A percentile compares a stretch with the other conserved stretches of the same genome.
These are phyloP conservation scores for Misopates orontium DNA, from an alignment of 257 asterid species.

Conservation along the genomic window DNA sequence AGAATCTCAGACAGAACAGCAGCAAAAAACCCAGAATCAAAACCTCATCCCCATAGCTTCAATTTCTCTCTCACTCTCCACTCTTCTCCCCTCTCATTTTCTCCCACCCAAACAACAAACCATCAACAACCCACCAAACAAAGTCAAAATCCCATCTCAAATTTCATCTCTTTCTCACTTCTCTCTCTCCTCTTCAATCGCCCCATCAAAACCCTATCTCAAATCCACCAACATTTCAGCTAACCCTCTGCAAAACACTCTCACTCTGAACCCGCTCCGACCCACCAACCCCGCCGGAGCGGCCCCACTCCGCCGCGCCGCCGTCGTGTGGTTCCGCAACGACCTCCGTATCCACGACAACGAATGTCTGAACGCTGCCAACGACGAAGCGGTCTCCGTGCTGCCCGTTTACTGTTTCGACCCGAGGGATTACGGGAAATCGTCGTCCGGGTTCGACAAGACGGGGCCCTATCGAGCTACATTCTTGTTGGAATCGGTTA, in stretches of 20 bases:
- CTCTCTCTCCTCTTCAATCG: slow-evolving; percentile 51
- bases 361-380: slow-evolving; percentile 78
- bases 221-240: slow-evolving; percentile 48
- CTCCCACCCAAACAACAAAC: slow-evolving; percentile 51
- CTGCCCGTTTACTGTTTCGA: slow-evolving; percentile 95
- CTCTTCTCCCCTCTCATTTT: slow-evolving; percentile 78
- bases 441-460: slow-evolving; percentile 85
- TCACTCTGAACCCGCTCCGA: slow-evolving; percentile 44
- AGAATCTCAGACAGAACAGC: not conserved
- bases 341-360: slow-evolving; percentile 96
- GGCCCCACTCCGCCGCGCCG: slow-evolving; percentile 60
- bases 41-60: slow-evolving; percentile 57
- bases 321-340: slow-evolving; percentile 95
- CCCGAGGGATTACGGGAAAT: slow-evolving; percentile 92
- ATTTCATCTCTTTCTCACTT: slow-evolving; percentile 59
- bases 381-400: slow-evolving; percentile 77
- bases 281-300: slow-evolving; percentile 51
- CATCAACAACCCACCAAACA: slow-evolving; percentile 50
- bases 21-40: not conserved
- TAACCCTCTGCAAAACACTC: slow-evolving; percentile 44
- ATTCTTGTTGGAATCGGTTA: slow-evolving; percentile 74
- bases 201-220: slow-evolving; percentile 34
- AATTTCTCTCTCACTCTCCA: slow-evolving; percentile 71
- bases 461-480: slow-evolving; percentile 88
- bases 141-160: slow-evolving; percentile 76